phyloP scores from a whole-genome alignment of 169 alveolate genomes.

The Fabrea salina region DNA sequence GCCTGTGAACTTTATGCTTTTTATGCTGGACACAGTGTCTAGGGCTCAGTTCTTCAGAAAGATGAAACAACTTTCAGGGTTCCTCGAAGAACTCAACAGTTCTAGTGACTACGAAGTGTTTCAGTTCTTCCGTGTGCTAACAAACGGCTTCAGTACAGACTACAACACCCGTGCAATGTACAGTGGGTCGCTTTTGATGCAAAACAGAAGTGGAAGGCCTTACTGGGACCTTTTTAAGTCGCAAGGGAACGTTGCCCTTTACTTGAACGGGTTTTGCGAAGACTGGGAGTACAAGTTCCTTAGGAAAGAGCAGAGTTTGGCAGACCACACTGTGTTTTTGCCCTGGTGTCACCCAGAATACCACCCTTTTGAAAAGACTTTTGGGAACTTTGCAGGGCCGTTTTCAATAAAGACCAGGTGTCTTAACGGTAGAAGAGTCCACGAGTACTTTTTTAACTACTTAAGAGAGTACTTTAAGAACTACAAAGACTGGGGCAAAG shows the following conservation, averaged over 20 bases:
- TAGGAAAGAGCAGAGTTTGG: neutral
- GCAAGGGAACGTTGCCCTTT: neutral
- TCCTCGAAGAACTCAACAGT: neutral
- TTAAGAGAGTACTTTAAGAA: conserved; percentile 49
- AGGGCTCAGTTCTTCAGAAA: neutral
- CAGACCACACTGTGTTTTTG: neutral
- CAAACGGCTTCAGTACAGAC: conserved; percentile 11
- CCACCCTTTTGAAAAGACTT: conserved; percentile 42
- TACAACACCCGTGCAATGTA: neutral
- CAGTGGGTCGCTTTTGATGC: neutral
- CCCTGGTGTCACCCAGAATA: conserved; percentile 22
- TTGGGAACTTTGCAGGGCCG: conserved; percentile 60
- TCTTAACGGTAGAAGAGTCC: conserved; percentile 50
- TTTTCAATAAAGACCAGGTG: conserved; percentile 59
- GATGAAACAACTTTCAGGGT: neutral
- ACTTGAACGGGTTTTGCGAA: conserved; percentile 24
- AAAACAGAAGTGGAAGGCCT: neutral
- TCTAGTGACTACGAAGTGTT: conserved; percentile 3
- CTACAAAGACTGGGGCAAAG: conserved; percentile 48
- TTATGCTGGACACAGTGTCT: conserved; percentile 15
- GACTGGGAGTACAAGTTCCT: conserved; percentile 6
- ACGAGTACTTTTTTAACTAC: conserved; percentile 50
- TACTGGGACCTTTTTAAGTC: neutral
- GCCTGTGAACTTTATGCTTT: neutral
- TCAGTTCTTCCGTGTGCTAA: neutral